Evolutionary conservation across 805 yeast genomes (phyloP), one percentile per base, ranked within the genome.

Genomic region (Metschnikowia santaceciliae): DNA sequence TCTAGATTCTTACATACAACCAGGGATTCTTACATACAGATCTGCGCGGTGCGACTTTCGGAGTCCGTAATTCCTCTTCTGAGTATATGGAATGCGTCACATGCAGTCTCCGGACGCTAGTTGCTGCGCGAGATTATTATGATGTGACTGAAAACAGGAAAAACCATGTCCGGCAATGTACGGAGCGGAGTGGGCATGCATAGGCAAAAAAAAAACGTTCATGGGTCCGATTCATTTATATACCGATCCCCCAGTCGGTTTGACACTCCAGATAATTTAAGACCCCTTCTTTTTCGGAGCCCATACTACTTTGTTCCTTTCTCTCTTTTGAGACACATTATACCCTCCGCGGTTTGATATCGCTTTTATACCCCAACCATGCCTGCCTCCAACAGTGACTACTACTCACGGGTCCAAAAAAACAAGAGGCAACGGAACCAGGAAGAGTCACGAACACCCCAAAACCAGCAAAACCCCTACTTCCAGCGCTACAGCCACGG

Each of bases 301-400:
- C 19, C 23, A 14, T 13, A 13, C 19, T 33, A 8, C 2, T 5
- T 6, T 5, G 13, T 26, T 20, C n/a, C 17, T 14, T n/a, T 17
- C 42, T 38, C 30, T 26, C 30, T 26, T 26, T 26, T 26, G 17
- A 20, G 34, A n/a, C 34, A 2, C 20, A n/a, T 19, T 32, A 42
- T 42, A 42, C 45, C 46, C 26, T 17, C 44, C 6, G 36, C 26
- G 36, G 4, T 39, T 23, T 39, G 32, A 22, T 32, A 14, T 39
- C 42, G 42, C 26, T 14, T 14, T 19, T 11, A 42, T 22, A 43
- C 39, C 39, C 42, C 35, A 30, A 8, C 11, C 32, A 42, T 42
- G 48, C 49, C 44, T 15, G 44, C 49, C 19, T 54, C 56, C 20
- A 54, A 54, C 35, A 49, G 39, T 48, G 54, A 49, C 40, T 54